Percentiles rank a stretch among this genome's conserved stretches.
phyloP scores from a whole-genome alignment of 345 rosid genomes.

The Kernera saxatilis region DNA sequence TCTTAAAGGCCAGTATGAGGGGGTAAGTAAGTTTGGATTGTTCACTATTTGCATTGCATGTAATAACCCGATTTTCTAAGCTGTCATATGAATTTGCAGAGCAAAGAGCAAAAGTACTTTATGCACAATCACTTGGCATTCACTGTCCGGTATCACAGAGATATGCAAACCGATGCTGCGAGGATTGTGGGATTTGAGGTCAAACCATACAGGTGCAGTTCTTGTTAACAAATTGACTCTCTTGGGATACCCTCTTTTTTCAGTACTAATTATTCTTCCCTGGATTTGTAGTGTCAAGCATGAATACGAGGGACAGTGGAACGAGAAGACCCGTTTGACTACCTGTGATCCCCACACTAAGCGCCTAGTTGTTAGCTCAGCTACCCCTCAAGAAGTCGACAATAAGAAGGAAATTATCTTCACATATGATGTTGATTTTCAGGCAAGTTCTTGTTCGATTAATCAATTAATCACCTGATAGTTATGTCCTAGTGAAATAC shows the following conservation, averaged over 20 bases:
- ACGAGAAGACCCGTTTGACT: conserved; percentile 58
- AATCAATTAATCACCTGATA: neutral
- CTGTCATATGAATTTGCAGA: conserved; percentile 36
- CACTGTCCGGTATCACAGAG: conserved; percentile 82
- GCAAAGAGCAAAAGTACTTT: conserved; percentile 81
- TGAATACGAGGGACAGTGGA: conserved; percentile 77
- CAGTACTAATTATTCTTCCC: neutral
- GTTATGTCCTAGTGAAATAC: neutral
- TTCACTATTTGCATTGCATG: neutral
- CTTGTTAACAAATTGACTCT: neutral
- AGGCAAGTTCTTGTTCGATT: conserved; percentile 39
- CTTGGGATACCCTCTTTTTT: neutral
- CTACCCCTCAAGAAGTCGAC: conserved; percentile 86
- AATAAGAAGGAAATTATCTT: conserved; percentile 70
- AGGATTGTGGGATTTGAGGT: conserved; percentile 99
- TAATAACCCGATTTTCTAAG: conserved; percentile 13
- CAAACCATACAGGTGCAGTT: conserved; percentile 70
- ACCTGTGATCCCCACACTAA: conserved; percentile 85
- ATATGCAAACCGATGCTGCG: conserved; percentile 61
- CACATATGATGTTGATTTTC: conserved; percentile 88
- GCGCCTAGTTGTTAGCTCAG: conserved; percentile 67
- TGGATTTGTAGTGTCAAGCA: conserved; percentile 60
- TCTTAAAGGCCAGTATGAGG: conserved; percentile 79
- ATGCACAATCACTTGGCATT: conserved; percentile 89
- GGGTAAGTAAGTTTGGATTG: conserved; percentile 46